phyloP scores from a whole-genome alignment of 2,329 filamentous ascomycete genomes.

The Cytospora chrysosperma region DNA sequence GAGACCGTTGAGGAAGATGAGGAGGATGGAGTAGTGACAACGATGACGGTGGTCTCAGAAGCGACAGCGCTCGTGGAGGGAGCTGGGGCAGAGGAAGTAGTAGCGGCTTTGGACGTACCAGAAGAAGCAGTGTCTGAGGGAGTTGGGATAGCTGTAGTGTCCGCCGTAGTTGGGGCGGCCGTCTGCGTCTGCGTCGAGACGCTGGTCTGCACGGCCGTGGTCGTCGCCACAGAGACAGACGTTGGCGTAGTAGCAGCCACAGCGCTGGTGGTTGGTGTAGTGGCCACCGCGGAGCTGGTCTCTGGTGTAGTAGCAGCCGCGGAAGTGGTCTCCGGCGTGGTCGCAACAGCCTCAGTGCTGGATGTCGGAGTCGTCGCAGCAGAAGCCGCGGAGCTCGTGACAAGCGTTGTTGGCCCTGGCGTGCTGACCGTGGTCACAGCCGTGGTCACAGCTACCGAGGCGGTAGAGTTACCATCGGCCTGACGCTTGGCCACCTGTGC shows the following conservation, averaged over 20 bases:
- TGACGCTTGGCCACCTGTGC: conserved; percentile 39
- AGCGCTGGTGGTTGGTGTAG: background rate
- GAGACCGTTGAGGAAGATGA: no score
- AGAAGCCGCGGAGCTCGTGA: conserved; percentile 26
- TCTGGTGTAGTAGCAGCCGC: background rate
- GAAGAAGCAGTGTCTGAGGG: conserved; percentile 26
- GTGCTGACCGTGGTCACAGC: conserved; percentile 26
- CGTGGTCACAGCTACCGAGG: conserved; percentile 6
- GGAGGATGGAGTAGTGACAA: background rate
- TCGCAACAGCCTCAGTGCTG: conserved; percentile 1
- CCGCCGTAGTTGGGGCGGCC: conserved; percentile 28
- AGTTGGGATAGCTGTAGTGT: conserved; percentile 28
- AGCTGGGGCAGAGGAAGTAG: conserved; percentile 26
- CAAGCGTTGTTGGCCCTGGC: conserved; percentile 15
- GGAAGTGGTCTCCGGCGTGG: background rate
- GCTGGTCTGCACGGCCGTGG: conserved; percentile 24
- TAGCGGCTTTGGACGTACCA: conserved; percentile 33
- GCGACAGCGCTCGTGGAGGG: conserved; percentile 29
- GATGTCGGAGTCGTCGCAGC: background rate
- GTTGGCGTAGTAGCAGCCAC: conserved; percentile 8
- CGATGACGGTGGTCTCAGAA: conserved; percentile 23
- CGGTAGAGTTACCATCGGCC: conserved; percentile 33
- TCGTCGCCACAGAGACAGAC: conserved; percentile 24
- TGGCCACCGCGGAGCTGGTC: background rate
- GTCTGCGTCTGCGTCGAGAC: conserved; percentile 8